phyloP scores from a whole-genome alignment of 2,329 filamentous ascomycete genomes.

The Botrytis pseudocinerea region DNA sequence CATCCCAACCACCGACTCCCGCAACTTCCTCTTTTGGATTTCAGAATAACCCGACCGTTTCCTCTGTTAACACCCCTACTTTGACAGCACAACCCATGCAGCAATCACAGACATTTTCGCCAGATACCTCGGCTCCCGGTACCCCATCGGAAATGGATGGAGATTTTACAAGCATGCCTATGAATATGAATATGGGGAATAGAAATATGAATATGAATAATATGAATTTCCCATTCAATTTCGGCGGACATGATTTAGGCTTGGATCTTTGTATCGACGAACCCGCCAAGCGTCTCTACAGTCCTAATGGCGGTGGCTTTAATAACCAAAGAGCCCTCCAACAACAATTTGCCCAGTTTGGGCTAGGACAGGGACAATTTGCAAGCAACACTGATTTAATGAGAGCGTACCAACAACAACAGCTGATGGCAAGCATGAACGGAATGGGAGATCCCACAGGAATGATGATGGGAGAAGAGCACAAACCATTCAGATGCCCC shows the following conservation, averaged over 20 bases:
- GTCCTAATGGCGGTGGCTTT: slow-evolving; percentile 69
- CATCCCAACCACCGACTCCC: slow-evolving; percentile 84
- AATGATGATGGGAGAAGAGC: slow-evolving; percentile 74
- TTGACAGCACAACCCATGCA: slow-evolving; percentile 72
- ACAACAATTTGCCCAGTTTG: slow-evolving; percentile 69
- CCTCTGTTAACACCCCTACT: slow-evolving; percentile 93
- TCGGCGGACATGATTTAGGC: slow-evolving; percentile 49
- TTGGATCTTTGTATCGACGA: slow-evolving; percentile 78
- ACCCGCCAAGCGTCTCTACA: slow-evolving; percentile 90
- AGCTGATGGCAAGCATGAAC: slow-evolving; percentile 47
- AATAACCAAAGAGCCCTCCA: slow-evolving; percentile 65
- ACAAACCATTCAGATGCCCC: slow-evolving; percentile 96
- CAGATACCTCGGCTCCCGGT: slow-evolving; percentile 67
- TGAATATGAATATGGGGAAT: slow-evolving; percentile 60
- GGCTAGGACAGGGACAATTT: slow-evolving; percentile 68
- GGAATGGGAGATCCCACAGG: slow-evolving; percentile 41
- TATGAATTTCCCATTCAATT: slow-evolving; percentile 41
- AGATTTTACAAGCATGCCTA: slow-evolving; percentile 61
- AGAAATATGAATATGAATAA: slow-evolving; percentile 52
- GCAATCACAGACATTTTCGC: slow-evolving; percentile 46
- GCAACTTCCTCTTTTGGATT: slow-evolving; percentile 74
- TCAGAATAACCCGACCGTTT: slow-evolving; percentile 93
- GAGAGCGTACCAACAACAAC: slow-evolving; percentile 63
- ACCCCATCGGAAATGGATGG: slow-evolving; percentile 76
- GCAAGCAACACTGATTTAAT: slow-evolving; percentile 65